Conservation (phyloP, 768 basidiomycete genomes). For the Myochromella boudieri region DNA sequence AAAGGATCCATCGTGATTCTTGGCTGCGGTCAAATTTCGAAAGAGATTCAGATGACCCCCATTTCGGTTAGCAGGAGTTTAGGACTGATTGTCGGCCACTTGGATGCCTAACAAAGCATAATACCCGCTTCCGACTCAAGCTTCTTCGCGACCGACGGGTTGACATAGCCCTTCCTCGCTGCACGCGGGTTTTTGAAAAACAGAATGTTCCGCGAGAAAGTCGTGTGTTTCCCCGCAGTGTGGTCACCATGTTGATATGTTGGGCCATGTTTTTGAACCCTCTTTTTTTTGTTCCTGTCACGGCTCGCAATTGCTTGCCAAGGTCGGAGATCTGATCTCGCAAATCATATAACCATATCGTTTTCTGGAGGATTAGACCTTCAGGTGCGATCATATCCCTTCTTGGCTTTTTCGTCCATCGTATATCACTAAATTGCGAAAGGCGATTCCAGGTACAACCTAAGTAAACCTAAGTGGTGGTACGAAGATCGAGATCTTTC, state of each 20-base stretch:
- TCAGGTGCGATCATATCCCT: slow-evolving; percentile 11
- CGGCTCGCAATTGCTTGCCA: background rate
- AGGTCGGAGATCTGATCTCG: slow-evolving; percentile 4
- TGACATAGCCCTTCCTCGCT: too few species aligned
- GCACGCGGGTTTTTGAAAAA: too few species aligned
- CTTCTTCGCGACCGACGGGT: too few species aligned
- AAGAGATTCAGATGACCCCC: slow-evolving; percentile 4
- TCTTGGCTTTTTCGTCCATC: slow-evolving; percentile 2
- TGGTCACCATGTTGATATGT: background rate
- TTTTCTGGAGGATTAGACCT: slow-evolving; percentile 1
- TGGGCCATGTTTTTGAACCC: slow-evolving; percentile 3
- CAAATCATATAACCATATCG: slow-evolving; percentile 3
- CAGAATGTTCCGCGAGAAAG: too few species aligned
- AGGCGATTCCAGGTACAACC: slow-evolving; percentile 8
- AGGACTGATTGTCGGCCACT: slow-evolving; percentile 15
- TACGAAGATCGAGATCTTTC: slow-evolving; percentile 3
- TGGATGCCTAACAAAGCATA: slow-evolving; percentile 14
- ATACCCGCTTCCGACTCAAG: slow-evolving; percentile 3
- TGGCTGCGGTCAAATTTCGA: slow-evolving; percentile 16
- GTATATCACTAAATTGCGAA: slow-evolving; percentile 3
- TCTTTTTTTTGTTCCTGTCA: slow-evolving; percentile 6
- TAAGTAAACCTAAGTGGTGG: background rate
- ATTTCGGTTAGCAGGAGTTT: slow-evolving; percentile 17
- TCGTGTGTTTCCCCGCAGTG: too few species aligned
- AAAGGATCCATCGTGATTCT: slow-evolving; percentile 38